Evolutionary conservation across 2,329 filamentous ascomycete species (phyloP).

Genomic region (Periglandula ipomoeae): DNA sequence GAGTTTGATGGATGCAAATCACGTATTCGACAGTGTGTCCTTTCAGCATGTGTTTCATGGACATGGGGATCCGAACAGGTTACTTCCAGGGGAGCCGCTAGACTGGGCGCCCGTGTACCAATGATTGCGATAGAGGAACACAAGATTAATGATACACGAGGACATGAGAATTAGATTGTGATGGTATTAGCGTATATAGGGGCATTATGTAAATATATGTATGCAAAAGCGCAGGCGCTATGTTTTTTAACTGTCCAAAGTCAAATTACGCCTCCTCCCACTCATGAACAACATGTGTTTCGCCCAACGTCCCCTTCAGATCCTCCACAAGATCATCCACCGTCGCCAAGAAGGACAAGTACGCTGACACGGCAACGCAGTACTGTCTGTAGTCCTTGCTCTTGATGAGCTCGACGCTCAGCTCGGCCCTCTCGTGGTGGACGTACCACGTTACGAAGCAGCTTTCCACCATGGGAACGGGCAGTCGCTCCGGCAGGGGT

Average conservation of each 20-base stretch:
- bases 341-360: constrained; percentile 31
- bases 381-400: constrained; percentile 35
- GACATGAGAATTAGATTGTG: too few relatives aligned
- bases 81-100: background rate
- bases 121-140: background rate
- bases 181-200: too few relatives aligned
- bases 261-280: too few relatives aligned
- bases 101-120: background rate
- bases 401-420: constrained; percentile 25
- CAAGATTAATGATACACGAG: background rate
- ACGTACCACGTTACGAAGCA: constrained; percentile 19
- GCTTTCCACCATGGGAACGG: constrained; percentile 33
- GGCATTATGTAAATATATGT: too few relatives aligned
- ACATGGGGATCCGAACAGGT: too few relatives aligned
- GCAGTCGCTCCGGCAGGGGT: constrained; percentile 37
- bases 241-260: background rate
- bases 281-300: constrained; percentile 25
- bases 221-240: background rate
- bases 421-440: constrained; percentile 13
- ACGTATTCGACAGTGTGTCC: background rate
- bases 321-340: constrained; percentile 36
- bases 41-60: background rate
- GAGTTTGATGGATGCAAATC: background rate
- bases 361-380: constrained; percentile 35
- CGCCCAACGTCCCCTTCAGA: constrained; percentile 34